Evolutionary conservation across 352 stramenopile genomes (phyloP).

Genomic region (Pythium guiyangense): DNA sequence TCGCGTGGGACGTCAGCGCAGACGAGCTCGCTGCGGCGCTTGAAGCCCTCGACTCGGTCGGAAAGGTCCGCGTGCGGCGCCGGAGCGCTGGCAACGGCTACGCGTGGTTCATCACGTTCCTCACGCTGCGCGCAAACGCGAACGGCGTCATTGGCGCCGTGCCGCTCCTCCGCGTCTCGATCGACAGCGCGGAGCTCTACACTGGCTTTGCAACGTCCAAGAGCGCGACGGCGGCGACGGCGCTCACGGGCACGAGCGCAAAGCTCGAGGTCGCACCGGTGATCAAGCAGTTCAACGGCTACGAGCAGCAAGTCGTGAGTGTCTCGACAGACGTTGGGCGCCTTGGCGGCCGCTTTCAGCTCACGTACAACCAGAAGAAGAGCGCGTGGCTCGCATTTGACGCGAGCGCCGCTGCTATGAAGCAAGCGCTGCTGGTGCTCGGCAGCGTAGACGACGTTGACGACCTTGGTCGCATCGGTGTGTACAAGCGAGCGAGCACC

Average conservation of each 20-base stretch:
- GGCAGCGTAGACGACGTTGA: conserved; percentile 13
- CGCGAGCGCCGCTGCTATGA: conserved; percentile 44
- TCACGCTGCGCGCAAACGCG: conserved; percentile 46
- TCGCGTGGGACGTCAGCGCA: conserved; percentile 76
- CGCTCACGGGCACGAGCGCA: conserved; percentile 74
- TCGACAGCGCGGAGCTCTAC: conserved; percentile 58
- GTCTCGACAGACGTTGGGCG: conserved; percentile 53
- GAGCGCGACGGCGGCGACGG: conserved; percentile 19
- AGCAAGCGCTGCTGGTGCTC: conserved; percentile 47
- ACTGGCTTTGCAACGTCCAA: conserved; percentile 44
- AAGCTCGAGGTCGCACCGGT: conserved; percentile 71
- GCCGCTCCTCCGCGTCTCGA: conserved; percentile 65
- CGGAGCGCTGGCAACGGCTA: conserved; percentile 70
- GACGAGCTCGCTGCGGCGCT: conserved; percentile 78
- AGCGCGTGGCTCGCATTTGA: conserved; percentile 71
- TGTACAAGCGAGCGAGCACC: conserved; percentile 47
- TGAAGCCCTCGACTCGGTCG: conserved; percentile 79
- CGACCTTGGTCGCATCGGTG: conserved; percentile 33
- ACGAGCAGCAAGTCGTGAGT: conserved; percentile 88
- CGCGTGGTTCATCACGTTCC: conserved; percentile 79
- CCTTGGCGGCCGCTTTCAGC: conserved; percentile 83
- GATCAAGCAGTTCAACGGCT: conserved; percentile 88
- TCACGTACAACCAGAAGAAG: conserved; percentile 83
- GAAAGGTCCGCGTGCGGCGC: conserved; percentile 68
- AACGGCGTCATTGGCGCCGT: conserved; percentile 47